Base-by-base conservation (phyloP, 208 protist species). In the Willaertia magna region DNA sequence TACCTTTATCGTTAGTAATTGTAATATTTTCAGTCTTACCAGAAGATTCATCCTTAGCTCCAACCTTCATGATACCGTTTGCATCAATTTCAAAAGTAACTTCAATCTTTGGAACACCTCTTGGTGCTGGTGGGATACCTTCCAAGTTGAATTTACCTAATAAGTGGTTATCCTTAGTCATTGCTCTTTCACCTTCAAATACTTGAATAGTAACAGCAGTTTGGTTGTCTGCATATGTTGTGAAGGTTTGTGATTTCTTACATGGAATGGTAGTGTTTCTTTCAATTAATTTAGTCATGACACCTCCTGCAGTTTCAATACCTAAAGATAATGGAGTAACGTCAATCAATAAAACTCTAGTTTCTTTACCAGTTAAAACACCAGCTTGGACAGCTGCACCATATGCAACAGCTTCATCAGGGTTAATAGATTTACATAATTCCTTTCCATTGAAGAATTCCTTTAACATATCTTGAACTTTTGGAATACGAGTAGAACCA, bases 401-500 rank as follows among this genome's bases (percentile, higher is more conserved):
- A 40, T 98, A 94, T 11, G 98, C 98, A n/a, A 99, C 98, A 34
- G 97, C 98, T 92, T 99, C 98, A 90, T 99, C 98, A 18, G 98
- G 98, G 92, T 99, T 99, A 84, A 99, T 97, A 67, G 94, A 94
- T 88, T 97, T 97, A 92, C 92, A 96, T 81, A 97, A 96, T 86
- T 97, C 92, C 78, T 94, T 93, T 44, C 93, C 92, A 52, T 92
- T 89, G 87, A 99, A 98, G 86, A 98, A 90, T 26, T 96, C 88
- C 87, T 94, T 91, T 42, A 98, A 94, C 4, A 87, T 85, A 59
- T 96, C 89, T 39, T 93, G 59, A 14, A 98, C 96, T 88, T 95
- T 95, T 59, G 98, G 98, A 92, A 99, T 98, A 84, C 98, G 93
- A 46, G 97, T 98, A 96, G 98, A 98, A 81, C 96, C 96, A 87